Evolutionary conservation across 2,329 filamentous ascomycete species (phyloP), one percentile per base, ranked within the genome.

Genomic region (Colletotrichum spinosum): DNA sequence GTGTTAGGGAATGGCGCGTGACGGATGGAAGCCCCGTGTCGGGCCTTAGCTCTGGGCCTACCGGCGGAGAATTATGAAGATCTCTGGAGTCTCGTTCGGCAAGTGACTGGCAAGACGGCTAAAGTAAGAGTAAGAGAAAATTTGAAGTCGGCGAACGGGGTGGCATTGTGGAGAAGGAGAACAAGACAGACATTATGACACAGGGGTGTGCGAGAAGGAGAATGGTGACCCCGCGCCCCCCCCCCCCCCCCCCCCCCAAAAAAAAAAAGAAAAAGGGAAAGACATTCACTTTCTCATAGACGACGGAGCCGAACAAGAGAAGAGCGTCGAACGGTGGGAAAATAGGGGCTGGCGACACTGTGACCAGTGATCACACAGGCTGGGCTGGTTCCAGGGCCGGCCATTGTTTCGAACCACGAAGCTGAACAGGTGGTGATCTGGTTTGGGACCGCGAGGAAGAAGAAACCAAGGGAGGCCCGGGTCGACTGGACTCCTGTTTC

Each of bases 51-150:
- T 51, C 17, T 52, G 42, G 52, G 45, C 56, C 46, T 35, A 38
- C 42, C 41, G 55, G 62, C 62, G 62, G 62, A 65, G 62, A 65
- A 65, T 50, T 53, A 65, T 52, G 58, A 57, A 62, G 58, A 65
- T 65, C 62, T 62, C 62, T 65, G 58, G 58, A 51, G 52, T 49
- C 8, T 37, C 34, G 41, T 65, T 44, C 58, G 48, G 58, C 57
- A 52, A 50, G 51, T 39, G 10, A 25, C 17, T 42, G 25, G 13
- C 25, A 49, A 17, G 17, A 17, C 17, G 17, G 55, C 55, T 44
- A 49, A 17, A 17, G 17, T 17, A 17, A 17, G 17, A 17, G 17
- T 17, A 17, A 17, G 17, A 59, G 37, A 39, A 60, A 44, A 45
- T 11, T 34, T 44, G 12, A 52, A 49, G 13, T 49, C 44, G 15